These are phyloP conservation scores for Epichloe hybrida DNA, from an alignment of 2,329 filamentous ascomycete genomes.

Conservation along the genomic window DNA sequence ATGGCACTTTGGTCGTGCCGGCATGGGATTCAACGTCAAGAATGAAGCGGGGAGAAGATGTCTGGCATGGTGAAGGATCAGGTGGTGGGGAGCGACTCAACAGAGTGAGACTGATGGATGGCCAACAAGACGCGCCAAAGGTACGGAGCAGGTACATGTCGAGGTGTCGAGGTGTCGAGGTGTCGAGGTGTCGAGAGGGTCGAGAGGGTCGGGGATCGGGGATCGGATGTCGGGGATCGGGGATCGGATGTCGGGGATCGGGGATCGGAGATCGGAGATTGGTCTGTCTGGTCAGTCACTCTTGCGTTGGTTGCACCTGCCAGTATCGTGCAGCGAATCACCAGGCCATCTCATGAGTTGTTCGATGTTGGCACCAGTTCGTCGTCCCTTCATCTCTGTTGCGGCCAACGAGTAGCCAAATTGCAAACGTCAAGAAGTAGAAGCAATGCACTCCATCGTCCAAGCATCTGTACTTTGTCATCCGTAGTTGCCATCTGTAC, in stretches of 20 bases:
- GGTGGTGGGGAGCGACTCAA: not conserved
- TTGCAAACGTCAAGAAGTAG: no score
- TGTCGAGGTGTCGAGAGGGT: not conserved
- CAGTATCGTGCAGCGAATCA: not conserved
- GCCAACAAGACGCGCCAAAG: not conserved
- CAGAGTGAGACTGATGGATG: not conserved
- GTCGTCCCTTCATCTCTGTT: no score
- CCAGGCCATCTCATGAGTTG: not conserved
- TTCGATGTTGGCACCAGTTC: no score
- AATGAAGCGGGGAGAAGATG: not conserved
- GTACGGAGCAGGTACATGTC: not conserved
- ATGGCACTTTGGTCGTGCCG: not conserved
- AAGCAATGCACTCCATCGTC: no score
- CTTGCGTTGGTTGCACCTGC: not conserved
- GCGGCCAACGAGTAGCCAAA: no score
- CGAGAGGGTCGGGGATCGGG: not conserved
- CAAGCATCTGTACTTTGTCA: no score
- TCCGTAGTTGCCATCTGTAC: no score
- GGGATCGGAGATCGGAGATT: not conserved
- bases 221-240: not conserved
- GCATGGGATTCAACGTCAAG: not conserved
- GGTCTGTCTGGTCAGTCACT: not conserved
- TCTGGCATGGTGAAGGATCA: not conserved
- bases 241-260: not conserved
- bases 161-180: no score